Evolutionary conservation across 352 stramenopile genomes (phyloP).

Genomic region (Globisporangium solare): DNA sequence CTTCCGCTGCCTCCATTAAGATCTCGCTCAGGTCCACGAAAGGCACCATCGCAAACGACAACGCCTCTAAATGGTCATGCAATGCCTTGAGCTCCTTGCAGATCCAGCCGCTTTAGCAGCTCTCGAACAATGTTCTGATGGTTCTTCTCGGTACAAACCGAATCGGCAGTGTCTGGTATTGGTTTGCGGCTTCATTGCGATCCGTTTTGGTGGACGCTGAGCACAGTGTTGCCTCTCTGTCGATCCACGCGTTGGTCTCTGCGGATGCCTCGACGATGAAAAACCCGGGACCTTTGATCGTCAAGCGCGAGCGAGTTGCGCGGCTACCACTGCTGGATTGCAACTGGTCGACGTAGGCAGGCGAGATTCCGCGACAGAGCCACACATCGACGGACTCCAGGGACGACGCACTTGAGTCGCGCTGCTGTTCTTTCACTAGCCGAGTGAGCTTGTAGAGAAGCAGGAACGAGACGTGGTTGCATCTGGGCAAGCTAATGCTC

Average conservation of each 20-base stretch:
- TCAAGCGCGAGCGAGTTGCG: slow-evolving; percentile 8
- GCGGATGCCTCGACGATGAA: slow-evolving; percentile 14
- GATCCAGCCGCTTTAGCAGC: neutral
- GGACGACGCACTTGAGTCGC: neutral
- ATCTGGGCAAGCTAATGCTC: slow-evolving; percentile 17
- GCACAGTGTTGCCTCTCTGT: neutral
- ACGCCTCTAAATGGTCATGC: neutral
- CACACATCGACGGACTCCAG: slow-evolving; percentile 21
- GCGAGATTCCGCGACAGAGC: slow-evolving; percentile 26
- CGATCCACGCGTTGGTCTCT: slow-evolving; percentile 1
- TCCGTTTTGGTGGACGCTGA: neutral
- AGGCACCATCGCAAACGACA: slow-evolving; percentile 7
- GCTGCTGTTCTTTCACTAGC: slow-evolving; percentile 5
- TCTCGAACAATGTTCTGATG: neutral
- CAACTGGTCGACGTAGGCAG: slow-evolving; percentile 21
- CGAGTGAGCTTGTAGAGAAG: slow-evolving; percentile 28
- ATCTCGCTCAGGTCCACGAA: neutral
- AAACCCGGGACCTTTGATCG: slow-evolving; percentile 22
- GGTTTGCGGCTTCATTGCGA: neutral
- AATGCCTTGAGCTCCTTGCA: neutral
- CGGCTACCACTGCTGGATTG: neutral
- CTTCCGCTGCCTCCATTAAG: neutral
- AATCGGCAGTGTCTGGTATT: neutral
- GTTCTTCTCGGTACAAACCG: slow-evolving; percentile 7
- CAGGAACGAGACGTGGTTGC: slow-evolving; percentile 27